phyloP scores from a whole-genome alignment of 2,329 filamentous ascomycete genomes.

The Ceratocystis smalleyi region DNA sequence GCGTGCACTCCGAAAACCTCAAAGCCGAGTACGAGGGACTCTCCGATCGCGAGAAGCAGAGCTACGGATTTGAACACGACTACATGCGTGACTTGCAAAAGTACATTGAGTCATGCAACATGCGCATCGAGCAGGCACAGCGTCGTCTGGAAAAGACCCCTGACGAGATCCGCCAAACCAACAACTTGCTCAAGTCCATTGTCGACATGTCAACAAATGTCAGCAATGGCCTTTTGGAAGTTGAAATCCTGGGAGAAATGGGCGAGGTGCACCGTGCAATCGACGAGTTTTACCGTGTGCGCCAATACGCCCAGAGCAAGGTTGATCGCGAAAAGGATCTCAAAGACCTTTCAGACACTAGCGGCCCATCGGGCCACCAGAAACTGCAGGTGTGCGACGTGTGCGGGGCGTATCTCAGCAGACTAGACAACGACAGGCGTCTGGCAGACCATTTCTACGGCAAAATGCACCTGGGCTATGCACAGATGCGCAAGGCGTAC shows the following conservation, averaged over 20 bases:
- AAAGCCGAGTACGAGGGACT: constrained; percentile 78
- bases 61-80: constrained; percentile 87
- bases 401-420: constrained; percentile 82
- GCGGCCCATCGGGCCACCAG: constrained; percentile 84
- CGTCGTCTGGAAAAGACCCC: constrained; percentile 88
- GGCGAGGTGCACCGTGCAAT: constrained; percentile 67
- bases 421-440: constrained; percentile 85
- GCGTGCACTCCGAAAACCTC: constrained; percentile 73
- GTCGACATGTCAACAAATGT: constrained; percentile 65
- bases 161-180: constrained; percentile 92
- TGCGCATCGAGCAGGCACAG: constrained; percentile 81
- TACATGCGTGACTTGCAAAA: constrained; percentile 92
- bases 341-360: constrained; percentile 79
- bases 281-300: constrained; percentile 76
- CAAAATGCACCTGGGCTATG: constrained; percentile 98
- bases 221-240: constrained; percentile 67
- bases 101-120: constrained; percentile 93
- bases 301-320: constrained; percentile 65
- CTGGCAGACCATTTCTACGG: constrained; percentile 97
- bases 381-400: constrained; percentile 98
- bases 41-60: constrained; percentile 52
- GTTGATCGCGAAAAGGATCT: constrained; percentile 74
- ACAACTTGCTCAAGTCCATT: constrained; percentile 60
- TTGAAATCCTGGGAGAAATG: constrained; percentile 69
- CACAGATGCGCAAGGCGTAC: constrained; percentile 90